These are phyloP conservation scores for Cantharellus anzutake DNA, from an alignment of 768 basidiomycete species.

Conservation along the genomic window DNA sequence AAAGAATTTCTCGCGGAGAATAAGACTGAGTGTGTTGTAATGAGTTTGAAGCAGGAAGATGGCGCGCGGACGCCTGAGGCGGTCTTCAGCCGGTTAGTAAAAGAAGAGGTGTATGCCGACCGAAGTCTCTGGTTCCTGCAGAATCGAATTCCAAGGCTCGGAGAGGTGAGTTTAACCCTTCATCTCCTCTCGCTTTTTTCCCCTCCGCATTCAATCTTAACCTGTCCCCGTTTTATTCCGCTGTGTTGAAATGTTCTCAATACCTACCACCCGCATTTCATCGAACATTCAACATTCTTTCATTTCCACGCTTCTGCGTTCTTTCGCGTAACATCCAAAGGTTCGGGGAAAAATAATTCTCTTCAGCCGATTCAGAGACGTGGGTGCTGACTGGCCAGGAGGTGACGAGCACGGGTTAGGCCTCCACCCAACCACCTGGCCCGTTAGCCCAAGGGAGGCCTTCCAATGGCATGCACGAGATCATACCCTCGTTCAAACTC, in stretches of 20 bases:
- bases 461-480: conserved; percentile 58
- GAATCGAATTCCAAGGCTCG: conserved; percentile 60
- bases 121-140: conserved; percentile 61
- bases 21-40: conserved; percentile 50
- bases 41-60: conserved; percentile 81
- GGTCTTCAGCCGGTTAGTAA: conserved; percentile 45
- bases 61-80: conserved; percentile 21
- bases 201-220: no score
- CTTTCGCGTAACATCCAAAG: conserved; percentile 19
- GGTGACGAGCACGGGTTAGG: conserved; percentile 48
- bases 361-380: conserved; percentile 57
- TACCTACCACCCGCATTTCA: no score
- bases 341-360: conserved; percentile 72
- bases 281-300: no score
- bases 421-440: conserved; percentile 78
- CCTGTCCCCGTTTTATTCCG: no score
- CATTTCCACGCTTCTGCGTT: no score
- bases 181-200: no score
- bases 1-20: conserved; percentile 44
- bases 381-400: conserved; percentile 48
- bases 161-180: conserved; percentile 33
- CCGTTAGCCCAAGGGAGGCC: conserved; percentile 49
- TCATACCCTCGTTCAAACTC: conserved; percentile 41
- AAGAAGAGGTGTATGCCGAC: conserved; percentile 37
- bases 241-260: no score